Evolutionary conservation across 495 filamentous ascomycete species (phyloP), one percentile per base, ranked within the genome.

Genomic region (Mytilinidion resinicola): DNA sequence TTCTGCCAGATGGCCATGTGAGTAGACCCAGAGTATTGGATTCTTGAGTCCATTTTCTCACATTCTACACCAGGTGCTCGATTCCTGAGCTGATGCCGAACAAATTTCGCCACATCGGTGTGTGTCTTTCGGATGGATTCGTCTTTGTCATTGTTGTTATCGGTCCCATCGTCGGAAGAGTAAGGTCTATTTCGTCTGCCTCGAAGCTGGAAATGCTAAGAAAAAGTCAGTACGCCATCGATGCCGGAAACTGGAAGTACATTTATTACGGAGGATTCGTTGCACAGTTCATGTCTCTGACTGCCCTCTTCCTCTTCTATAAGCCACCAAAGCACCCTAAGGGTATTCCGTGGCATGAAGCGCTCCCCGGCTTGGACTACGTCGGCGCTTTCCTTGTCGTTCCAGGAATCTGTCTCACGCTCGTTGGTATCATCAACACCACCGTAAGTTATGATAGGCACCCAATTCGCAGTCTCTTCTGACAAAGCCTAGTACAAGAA

Each of bases 341-440:
- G 43, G 67, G 67, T 14, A 51, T 69, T 8, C 63, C 66, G 9
- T 72, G 68, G 66, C 47, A 56, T 19, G 66, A 72, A 44, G 69
- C 60, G 1, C 47, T 63, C 15, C 46, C 55, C 14, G 69, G 64
- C 3, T 58, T 72, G 3, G 69, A 72, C 46, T 72, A 71, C 43
- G 67, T 66, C n/a, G 70, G 70, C 9, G 56, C 64, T 30, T 53
- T 56, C 0, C 54, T 72, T 20, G 58, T 70, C 42, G 48, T 67
- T 14, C 64, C 68, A 15, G 64, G 70, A 2, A 69, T 73, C 12
- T 74, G 73, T 60, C 60, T 73, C 37, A 66, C 50, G 14, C 59
- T 69, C 21, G 67, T 69, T 34, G 67, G 65, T 17, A 69, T 69
- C 56, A 67, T 69, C 56, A 67, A 67, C 54, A 69, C 67, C 4